These are phyloP conservation scores for Trypethelium eluteriae DNA, from an alignment of 495 filamentous ascomycete species.

Conservation along the genomic window DNA sequence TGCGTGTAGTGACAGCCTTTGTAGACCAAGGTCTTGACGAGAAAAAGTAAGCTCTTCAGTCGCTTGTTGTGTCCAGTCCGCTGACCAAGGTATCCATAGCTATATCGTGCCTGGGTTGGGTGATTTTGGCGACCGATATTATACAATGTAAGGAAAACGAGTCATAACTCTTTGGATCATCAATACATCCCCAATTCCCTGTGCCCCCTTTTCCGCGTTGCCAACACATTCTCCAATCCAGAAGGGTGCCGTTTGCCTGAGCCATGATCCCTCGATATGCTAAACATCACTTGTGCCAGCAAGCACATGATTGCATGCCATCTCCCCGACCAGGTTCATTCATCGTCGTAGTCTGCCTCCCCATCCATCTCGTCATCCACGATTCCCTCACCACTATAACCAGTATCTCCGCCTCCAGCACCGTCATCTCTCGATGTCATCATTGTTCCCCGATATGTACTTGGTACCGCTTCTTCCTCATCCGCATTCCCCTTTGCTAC, in stretches of 20 bases:
- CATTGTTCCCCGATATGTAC: slow-evolving; percentile 17
- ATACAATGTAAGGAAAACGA: slow-evolving; percentile 59
- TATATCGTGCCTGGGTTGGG: slow-evolving; percentile 95
- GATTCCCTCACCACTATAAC: slow-evolving; percentile 31
- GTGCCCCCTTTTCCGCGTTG: neutral
- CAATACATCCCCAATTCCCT: neutral
- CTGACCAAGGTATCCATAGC: slow-evolving; percentile 43
- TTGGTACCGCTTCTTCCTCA: slow-evolving; percentile 4
- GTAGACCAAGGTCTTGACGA: slow-evolving; percentile 90
- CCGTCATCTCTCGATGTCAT: slow-evolving; percentile 19
- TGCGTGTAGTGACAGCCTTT: slow-evolving; percentile 93
- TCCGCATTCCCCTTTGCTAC: slow-evolving; percentile 50
- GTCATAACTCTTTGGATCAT: neutral
- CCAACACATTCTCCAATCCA: no score
- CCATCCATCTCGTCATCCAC: slow-evolving; percentile 33
- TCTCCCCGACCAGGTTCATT: slow-evolving; percentile 19
- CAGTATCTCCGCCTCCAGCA: slow-evolving; percentile 27
- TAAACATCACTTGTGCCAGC: no score
- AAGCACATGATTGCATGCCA: neutral
- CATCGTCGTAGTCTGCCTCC: slow-evolving; percentile 39
- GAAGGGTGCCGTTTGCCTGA: neutral
- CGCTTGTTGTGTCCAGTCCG: slow-evolving; percentile 14
- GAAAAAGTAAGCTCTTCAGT: slow-evolving; percentile 66
- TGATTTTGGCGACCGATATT: slow-evolving; percentile 95
- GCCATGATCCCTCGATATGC: neutral